These are phyloP conservation scores for Suillus subalutaceus DNA, from an alignment of 768 basidiomycete species.

Conservation along the genomic window DNA sequence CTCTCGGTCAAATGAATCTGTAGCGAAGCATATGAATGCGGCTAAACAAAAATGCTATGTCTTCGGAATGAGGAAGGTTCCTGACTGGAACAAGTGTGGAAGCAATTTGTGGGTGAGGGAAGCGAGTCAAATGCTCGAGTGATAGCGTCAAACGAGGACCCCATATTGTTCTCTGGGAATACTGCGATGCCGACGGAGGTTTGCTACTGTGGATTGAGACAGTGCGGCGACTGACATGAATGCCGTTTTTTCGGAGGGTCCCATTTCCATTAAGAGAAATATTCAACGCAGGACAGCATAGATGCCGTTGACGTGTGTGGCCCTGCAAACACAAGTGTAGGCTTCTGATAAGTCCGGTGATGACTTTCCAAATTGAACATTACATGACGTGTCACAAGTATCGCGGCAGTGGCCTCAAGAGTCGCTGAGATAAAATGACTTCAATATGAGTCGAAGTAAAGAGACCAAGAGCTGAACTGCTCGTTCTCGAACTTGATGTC, in stretches of 20 bases:
- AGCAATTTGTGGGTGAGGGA: neutral
- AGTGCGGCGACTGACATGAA: constrained; percentile 20
- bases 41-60: neutral
- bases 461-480: constrained; percentile 74
- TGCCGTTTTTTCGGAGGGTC: constrained; percentile 11
- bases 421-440: constrained; percentile 56
- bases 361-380: constrained; percentile 83
- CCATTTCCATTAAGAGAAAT: constrained; percentile 2
- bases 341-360: constrained; percentile 84
- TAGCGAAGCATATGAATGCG: neutral
- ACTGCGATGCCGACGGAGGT: constrained; percentile 87
- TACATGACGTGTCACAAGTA: constrained; percentile 61
- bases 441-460: constrained; percentile 19
- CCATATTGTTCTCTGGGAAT: constrained; percentile 90
- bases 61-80: neutral
- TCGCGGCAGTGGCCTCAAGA: constrained; percentile 89
- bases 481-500: constrained; percentile 98
- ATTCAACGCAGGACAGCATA: neutral
- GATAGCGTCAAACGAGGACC: constrained; percentile 80
- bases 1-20: neutral
- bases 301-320: constrained; percentile 54
- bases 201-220: constrained; percentile 40
- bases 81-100: neutral
- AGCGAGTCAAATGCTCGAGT: constrained; percentile 50
- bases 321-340: constrained; percentile 96